phyloP scores from a whole-genome alignment of 2,329 filamentous ascomycete genomes.

The Trichoderma gracile region DNA sequence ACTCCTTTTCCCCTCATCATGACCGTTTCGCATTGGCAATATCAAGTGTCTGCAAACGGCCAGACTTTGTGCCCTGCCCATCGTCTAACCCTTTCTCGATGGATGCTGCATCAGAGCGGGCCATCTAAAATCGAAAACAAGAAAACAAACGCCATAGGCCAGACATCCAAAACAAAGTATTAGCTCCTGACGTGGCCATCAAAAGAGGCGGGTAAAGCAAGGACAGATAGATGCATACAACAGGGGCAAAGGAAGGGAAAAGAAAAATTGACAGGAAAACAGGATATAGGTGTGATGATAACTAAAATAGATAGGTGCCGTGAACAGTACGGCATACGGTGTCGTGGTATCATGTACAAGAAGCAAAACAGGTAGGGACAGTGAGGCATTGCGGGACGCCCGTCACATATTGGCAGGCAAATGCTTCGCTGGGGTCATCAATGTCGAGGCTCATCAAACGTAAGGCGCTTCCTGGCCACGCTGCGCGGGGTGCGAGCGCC shows the following conservation, averaged over 20 bases:
- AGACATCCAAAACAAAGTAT: slow-evolving; percentile 19
- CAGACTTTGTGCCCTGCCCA: background rate
- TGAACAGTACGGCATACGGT: slow-evolving; percentile 33
- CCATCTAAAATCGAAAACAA: slow-evolving; percentile 17
- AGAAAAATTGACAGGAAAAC: background rate
- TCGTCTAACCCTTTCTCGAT: slow-evolving; percentile 5
- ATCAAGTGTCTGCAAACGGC: slow-evolving; percentile 7
- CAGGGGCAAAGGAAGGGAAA: background rate
- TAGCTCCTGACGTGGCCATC: slow-evolving; percentile 4
- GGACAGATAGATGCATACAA: slow-evolving; percentile 7
- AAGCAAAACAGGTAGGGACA: slow-evolving; percentile 29
- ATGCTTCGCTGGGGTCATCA: slow-evolving; percentile 25
- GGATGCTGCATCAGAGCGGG: slow-evolving; percentile 3
- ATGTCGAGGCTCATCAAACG: slow-evolving; percentile 69
- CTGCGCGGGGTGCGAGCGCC: slow-evolving; percentile 59
- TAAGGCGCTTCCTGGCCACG: slow-evolving; percentile 72
- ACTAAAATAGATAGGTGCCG: slow-evolving; percentile 14
- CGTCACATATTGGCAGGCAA: slow-evolving; percentile 8
- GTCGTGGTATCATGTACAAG: slow-evolving; percentile 43
- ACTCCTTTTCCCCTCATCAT: slow-evolving; percentile 14
- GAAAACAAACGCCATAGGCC: slow-evolving; percentile 19
- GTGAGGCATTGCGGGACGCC: slow-evolving; percentile 9
- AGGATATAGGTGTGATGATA: slow-evolving; percentile 16
- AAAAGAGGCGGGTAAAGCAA: background rate
- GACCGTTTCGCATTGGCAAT: slow-evolving; percentile 7